phyloP scores from a whole-genome alignment of 441 rosid genomes.

The Melastoma candidum region DNA sequence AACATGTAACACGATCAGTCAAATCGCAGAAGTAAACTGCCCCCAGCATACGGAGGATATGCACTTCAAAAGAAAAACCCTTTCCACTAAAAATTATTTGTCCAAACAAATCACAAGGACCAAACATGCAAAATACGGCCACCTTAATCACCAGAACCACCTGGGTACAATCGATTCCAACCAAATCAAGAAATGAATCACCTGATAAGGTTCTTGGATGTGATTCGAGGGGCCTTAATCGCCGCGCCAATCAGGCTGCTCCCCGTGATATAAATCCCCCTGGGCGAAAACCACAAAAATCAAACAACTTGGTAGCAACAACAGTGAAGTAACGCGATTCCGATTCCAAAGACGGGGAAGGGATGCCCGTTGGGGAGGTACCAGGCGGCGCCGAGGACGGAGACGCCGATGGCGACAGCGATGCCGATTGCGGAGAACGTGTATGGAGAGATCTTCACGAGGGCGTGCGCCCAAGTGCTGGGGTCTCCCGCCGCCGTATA shows the following conservation, averaged over 20 bases:
- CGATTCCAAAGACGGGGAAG: too few relatives aligned
- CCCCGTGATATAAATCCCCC: slow-evolving; percentile 95
- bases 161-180: too few relatives aligned
- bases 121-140: too few relatives aligned
- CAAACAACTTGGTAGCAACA: neutral
- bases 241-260: slow-evolving; percentile 99
- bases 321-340: too few relatives aligned
- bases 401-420: slow-evolving; percentile 89
- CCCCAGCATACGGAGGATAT: too few relatives aligned
- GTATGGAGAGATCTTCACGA: slow-evolving; percentile 80
- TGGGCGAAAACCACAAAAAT: slow-evolving; percentile 5
- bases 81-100: too few relatives aligned
- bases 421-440: slow-evolving; percentile 92
- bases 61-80: too few relatives aligned
- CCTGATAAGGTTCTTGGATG: slow-evolving; percentile 98
- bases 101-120: too few relatives aligned
- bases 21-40: too few relatives aligned
- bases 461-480: slow-evolving; percentile 73
- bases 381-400: slow-evolving; percentile 99
- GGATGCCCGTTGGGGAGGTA: slow-evolving; percentile 14
- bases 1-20: too few relatives aligned
- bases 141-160: too few relatives aligned
- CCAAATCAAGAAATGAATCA: slow-evolving; percentile 5
- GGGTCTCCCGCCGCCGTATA: slow-evolving; percentile 30
- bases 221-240: slow-evolving; percentile 94